Evolutionary conservation across 805 yeast genomes (phyloP).

Genomic region (Lachancea thermotolerans): DNA sequence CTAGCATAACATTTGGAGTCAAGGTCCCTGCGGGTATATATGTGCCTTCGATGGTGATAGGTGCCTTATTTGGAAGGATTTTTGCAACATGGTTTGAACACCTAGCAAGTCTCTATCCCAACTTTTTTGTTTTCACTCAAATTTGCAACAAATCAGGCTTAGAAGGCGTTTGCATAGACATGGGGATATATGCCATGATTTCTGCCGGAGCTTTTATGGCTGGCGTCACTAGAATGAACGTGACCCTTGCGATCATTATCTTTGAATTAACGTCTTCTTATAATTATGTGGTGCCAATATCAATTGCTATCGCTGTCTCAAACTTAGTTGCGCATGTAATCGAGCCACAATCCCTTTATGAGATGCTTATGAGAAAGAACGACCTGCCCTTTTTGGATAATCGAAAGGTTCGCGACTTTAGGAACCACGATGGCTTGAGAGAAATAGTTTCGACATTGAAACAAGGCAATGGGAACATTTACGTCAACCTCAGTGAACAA

Average conservation of each 20-base stretch:
- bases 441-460: conserved; percentile 32
- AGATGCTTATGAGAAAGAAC: conserved; percentile 39
- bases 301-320: conserved; percentile 49
- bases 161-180: conserved; percentile 34
- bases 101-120: conserved; percentile 27
- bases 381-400: conserved; percentile 50
- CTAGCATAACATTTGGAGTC: conserved; percentile 49
- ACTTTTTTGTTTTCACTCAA: conserved; percentile 6
- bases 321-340: conserved; percentile 49
- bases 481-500: conserved; percentile 35
- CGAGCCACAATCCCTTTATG: conserved; percentile 47
- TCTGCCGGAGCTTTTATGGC: conserved; percentile 56
- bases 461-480: conserved; percentile 10
- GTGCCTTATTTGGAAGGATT: conserved; percentile 51
- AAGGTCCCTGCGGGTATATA: conserved; percentile 56
- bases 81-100: conserved; percentile 41
- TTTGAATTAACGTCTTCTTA: conserved; percentile 52
- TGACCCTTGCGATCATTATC: conserved; percentile 43
- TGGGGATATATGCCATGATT: conserved; percentile 48
- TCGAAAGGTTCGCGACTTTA: conserved; percentile 31
- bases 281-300: conserved; percentile 50
- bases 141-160: conserved; percentile 15
- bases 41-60: conserved; percentile 58
- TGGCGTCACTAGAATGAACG: conserved; percentile 49
- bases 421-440: conserved; percentile 30